Base-by-base conservation (phyloP, 495 filamentous ascomycete species). In the Daldinia concentrica region DNA sequence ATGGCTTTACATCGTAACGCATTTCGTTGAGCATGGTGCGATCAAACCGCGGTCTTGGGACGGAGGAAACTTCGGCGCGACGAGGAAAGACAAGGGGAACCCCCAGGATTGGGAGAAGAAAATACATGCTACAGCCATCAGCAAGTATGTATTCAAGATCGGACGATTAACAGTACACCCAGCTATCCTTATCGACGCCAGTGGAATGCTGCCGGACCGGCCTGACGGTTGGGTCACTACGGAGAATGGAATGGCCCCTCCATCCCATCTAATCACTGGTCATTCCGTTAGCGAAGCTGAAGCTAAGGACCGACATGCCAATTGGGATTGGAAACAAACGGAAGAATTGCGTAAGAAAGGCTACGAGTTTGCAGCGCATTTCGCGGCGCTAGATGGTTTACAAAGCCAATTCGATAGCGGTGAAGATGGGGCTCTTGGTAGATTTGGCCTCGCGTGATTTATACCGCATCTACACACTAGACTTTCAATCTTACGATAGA, bases 131-230 rank as follows among this genome's bases (percentile, higher is more conserved):
- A 85, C 82, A 4, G 83, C 82, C 11, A 76, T 89, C 27, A 81
- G 83, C 57, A 86, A 87, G 69, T 89, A 89, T 73, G 87, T 89
- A 4, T 78, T 87, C 43, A 89, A 89, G 79, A 87, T 92, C 74
- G 94, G 94, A 0, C 83, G 95, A 17, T 80, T 94, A 69, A 99
- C 95, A 6, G 86, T 98, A 6, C 86, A 92, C 39, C 93, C 95
- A 6, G 93, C 95, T 77, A 81, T 91, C 32, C 84, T 95, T 12
- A 82, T 98, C 14, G 80, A 86, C 51, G 85, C 89, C 41, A 88
- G 87, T 39, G 87, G 88, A 9, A 80, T 97, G 75, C 81, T 98
- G 19, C 91, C 91, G 1, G 76, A 80, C 80, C 71, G 89, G 76
- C 74, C 85, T 65, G 78, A 77, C 58, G 78, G 88, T 75, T 81